phyloP scores from a whole-genome alignment of 805 yeast genomes.

The Candida stauntonica region DNA sequence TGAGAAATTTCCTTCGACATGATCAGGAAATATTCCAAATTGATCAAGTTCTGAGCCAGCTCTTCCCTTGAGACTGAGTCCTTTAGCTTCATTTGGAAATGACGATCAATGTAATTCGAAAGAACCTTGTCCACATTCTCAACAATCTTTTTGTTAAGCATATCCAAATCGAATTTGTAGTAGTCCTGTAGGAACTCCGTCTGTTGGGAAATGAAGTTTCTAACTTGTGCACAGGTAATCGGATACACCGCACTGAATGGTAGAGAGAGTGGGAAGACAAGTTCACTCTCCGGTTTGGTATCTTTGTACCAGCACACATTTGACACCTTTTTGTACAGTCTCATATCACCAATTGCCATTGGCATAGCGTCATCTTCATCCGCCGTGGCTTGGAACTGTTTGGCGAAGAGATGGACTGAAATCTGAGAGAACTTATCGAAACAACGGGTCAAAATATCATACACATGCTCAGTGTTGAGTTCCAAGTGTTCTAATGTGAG shows the following conservation, averaged over 20 bases:
- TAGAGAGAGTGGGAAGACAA: conserved; percentile 52
- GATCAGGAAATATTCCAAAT: conserved; percentile 78
- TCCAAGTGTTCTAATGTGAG: conserved; percentile 74
- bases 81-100: conserved; percentile 56
- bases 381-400: conserved; percentile 57
- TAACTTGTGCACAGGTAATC: conserved; percentile 72
- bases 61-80: conserved; percentile 77
- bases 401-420: conserved; percentile 49
- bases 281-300: conserved; percentile 36
- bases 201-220: conserved; percentile 60
- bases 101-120: conserved; percentile 58
- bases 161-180: conserved; percentile 55
- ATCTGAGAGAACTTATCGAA: conserved; percentile 59
- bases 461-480: conserved; percentile 54
- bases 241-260: conserved; percentile 91
- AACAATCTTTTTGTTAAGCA: conserved; percentile 55
- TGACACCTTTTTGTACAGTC: conserved; percentile 59
- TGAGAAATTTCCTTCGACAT: conserved; percentile 62
- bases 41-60: conserved; percentile 81
- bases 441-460: conserved; percentile 53
- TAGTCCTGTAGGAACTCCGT: conserved; percentile 63
- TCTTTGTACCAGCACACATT: conserved; percentile 67
- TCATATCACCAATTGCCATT: conserved; percentile 55
- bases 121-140: conserved; percentile 66
- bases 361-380: conserved; percentile 89